Conservation (phyloP, 176 grass and related monocot genomes). For the Elaeis guineensis region DNA sequence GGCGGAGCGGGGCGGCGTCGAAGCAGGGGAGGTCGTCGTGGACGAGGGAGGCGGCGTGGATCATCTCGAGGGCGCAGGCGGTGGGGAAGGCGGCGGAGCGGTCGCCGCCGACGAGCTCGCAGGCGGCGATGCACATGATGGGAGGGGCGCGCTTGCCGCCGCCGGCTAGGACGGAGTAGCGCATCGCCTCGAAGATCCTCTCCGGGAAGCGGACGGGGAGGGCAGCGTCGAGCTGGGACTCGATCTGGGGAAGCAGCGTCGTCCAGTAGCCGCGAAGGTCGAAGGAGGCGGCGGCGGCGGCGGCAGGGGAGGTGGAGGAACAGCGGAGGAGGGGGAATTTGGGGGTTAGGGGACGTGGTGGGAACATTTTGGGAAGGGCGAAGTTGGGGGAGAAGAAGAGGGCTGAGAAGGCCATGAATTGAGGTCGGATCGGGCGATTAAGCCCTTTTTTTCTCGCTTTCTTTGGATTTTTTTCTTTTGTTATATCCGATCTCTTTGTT, state of each 20-base stretch:
- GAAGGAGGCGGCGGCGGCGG: constrained; percentile 31
- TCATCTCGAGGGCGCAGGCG: constrained; percentile 82
- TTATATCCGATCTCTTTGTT: too few relatives aligned
- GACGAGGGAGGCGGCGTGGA: constrained; percentile 78
- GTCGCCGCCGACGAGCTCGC: constrained; percentile 66
- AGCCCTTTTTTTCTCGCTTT: too few relatives aligned
- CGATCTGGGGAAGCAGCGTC: constrained; percentile 57
- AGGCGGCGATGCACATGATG: constrained; percentile 76
- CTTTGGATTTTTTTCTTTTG: too few relatives aligned
- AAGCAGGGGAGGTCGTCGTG: constrained; percentile 93
- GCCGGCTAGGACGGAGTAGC: constrained; percentile 59
- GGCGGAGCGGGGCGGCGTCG: constrained; percentile 65
- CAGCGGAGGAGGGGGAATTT: constrained; percentile 23
- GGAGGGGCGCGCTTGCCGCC: constrained; percentile 70
- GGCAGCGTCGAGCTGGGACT: constrained; percentile 58
- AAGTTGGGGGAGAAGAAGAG: constrained; percentile 21
- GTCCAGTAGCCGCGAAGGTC: constrained; percentile 85
- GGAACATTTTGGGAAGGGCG: constrained; percentile 15
- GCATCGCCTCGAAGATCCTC: constrained; percentile 73
- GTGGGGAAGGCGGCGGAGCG: constrained; percentile 55
- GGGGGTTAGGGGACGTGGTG: constrained; percentile 12
- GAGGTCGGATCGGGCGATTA: too few relatives aligned
- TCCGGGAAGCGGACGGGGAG: constrained; percentile 63
- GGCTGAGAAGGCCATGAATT: constrained; percentile 50
- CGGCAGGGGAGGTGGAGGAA: constrained; percentile 14